Evolutionary conservation across 1,139 yeast genomes (phyloP), one percentile per base, ranked within the genome.

Genomic region (Saccharomycopsis hybrid): DNA sequence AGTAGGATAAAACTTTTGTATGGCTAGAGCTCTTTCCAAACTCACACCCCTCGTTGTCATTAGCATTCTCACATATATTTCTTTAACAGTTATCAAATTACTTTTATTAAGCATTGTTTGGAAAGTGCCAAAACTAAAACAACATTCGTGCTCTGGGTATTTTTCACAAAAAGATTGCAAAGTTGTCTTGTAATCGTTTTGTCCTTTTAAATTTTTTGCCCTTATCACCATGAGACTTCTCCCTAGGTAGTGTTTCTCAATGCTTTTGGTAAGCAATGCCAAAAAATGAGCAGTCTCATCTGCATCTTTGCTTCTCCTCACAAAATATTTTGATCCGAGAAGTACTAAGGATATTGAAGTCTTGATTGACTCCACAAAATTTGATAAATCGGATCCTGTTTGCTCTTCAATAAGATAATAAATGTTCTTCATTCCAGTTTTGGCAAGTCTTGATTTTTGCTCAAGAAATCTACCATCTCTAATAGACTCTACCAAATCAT

Each of bases 381-480:
- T 69, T 0, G 70, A 63, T 2, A 70, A 60, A 44, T 71, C 74
- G 2, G 66, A 62, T n/a, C 72, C 62, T 31, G 76, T 74, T 2
- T 76, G 76, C 55, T 87, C 95, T 62, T 94, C 99, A n/a, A 94
- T 78, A 2, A 94, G 64, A 59, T 92, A 94, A 57, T 80, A 83
- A 43, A 82, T 77, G 57, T 85, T 76, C 33, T 71, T 70, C 62
- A 90, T 70, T 0, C 85, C 87, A 0, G 94, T 76, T 61, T 81
- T 76, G 47, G 73, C 75, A 53, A 92, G 69, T 49, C 99, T 74
- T 29, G 74, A 69, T 62, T 92, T 90, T 62, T 92, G 99, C 62
- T 92, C 98, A 54, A 73, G 70, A 58, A 80, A 90, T 48, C 99
- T 70, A 2, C 96, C 96, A 65, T 92, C 98, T 55, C 77, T 75